A percentile compares a stretch with the other conserved stretches of the same genome.
These are phyloP conservation scores for Tetragonia tetragonoides DNA, from an alignment of 148 eudicot species.

Conservation along the genomic window DNA sequence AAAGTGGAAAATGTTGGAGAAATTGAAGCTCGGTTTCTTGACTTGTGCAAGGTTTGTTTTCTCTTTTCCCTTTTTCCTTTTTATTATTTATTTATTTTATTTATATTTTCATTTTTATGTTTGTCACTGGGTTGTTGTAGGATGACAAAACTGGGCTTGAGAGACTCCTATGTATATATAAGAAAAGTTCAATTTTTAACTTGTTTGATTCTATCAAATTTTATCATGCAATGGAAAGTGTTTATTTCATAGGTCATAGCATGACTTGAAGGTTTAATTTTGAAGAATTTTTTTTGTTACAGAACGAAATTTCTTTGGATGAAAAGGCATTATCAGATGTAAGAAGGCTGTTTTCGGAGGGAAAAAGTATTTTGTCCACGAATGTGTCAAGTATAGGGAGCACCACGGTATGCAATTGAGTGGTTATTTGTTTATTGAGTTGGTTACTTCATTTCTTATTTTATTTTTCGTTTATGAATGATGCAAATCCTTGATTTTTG, in stretches of 20 bases:
- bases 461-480: not conserved
- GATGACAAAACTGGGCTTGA: not conserved
- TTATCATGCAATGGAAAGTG: not conserved
- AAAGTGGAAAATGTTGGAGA: slow-evolving; percentile 28
- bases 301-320: slow-evolving; percentile 57
- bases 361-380: slow-evolving; percentile 51
- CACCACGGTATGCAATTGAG: slow-evolving; percentile 41
- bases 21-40: slow-evolving; percentile 55
- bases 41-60: slow-evolving; percentile 66
- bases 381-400: slow-evolving; percentile 55
- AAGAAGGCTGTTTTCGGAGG: slow-evolving; percentile 49
- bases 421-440: not conserved
- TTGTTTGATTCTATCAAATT: not conserved
- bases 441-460: not conserved
- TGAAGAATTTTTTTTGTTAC: slow-evolving; percentile 1
- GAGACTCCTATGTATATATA: not conserved
- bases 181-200: not conserved
- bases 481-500: not conserved
- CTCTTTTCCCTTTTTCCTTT: not conserved
- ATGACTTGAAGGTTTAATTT: not conserved
- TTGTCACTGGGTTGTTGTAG: not conserved
- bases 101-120: not conserved
- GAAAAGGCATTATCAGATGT: slow-evolving; percentile 50
- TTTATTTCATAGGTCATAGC: not conserved
- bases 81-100: not conserved